phyloP scores from a whole-genome alignment of 106 monocot genomes.

The Dendrobium officinale region DNA sequence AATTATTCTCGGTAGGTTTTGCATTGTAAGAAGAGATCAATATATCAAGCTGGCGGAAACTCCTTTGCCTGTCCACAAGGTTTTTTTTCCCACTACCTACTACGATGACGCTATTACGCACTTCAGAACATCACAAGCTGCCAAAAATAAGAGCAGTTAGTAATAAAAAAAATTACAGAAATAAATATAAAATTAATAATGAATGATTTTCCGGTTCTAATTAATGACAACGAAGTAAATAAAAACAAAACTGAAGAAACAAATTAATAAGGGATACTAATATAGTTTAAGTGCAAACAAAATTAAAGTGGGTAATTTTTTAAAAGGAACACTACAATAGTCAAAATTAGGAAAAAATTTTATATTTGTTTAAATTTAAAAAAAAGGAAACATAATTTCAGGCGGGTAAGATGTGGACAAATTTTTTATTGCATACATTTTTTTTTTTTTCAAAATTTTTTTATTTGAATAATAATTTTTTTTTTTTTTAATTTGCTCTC shows the following conservation, averaged over 20 bases:
- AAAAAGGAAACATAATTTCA: too few relatives aligned
- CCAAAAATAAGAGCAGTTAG: neutral
- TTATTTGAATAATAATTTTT: too few relatives aligned
- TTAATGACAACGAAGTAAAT: neutral
- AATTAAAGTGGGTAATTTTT: too few relatives aligned
- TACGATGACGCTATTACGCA: neutral
- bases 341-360: too few relatives aligned
- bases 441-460: too few relatives aligned
- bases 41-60: neutral
- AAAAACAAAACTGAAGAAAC: neutral
- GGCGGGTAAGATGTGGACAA: too few relatives aligned
- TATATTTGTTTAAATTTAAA: too few relatives aligned
- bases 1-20: neutral
- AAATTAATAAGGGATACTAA: neutral
- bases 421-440: too few relatives aligned
- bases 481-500: too few relatives aligned
- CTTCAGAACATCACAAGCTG: neutral
- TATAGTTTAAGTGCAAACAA: neutral
- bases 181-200: neutral
- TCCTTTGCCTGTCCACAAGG: neutral
- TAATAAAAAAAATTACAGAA: neutral
- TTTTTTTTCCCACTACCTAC: neutral
- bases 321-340: too few relatives aligned
- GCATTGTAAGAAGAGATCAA: conserved; percentile 6
- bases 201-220: neutral